A percentile compares a stretch with the other conserved stretches of the same genome.
These are phyloP conservation scores for Rhodotorula diobovata DNA, from an alignment of 768 basidiomycete genomes.

Conservation along the genomic window DNA sequence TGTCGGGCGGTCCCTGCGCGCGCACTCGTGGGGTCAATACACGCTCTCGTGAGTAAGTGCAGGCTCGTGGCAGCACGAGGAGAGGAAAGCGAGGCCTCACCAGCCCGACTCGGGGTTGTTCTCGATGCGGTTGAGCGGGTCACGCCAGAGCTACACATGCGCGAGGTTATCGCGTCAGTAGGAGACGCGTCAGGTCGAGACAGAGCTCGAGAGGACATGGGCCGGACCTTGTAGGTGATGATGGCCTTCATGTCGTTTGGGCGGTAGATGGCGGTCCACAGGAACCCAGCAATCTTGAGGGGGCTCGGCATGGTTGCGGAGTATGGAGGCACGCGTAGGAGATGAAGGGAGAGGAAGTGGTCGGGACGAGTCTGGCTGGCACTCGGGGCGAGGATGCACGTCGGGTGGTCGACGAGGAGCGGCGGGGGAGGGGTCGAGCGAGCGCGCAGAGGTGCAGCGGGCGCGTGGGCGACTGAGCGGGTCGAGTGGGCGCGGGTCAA, in stretches of 20 bases:
- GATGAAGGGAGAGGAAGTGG: neutral
- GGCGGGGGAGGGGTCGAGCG: no score
- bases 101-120: slow-evolving; percentile 76
- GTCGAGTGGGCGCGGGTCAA: no score
- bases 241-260: slow-evolving; percentile 78
- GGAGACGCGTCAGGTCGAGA: neutral
- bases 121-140: slow-evolving; percentile 58
- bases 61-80: no score
- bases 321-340: no score
- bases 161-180: neutral
- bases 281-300: neutral
- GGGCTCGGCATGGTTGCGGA: neutral
- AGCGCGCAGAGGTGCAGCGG: no score
- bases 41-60: neutral
- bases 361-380: neutral
- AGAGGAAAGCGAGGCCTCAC: slow-evolving; percentile 1
- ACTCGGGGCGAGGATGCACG: neutral
- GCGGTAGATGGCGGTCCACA: slow-evolving; percentile 56
- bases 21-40: neutral
- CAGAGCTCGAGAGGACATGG: no score
- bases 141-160: slow-evolving; percentile 49
- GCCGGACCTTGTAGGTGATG: slow-evolving; percentile 65
- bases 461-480: no score
- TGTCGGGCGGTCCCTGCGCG: slow-evolving; percentile 59
- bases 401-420: no score